Evolutionary conservation across 2,329 filamentous ascomycete species (phyloP).

Genomic region (Fusarium citri): DNA sequence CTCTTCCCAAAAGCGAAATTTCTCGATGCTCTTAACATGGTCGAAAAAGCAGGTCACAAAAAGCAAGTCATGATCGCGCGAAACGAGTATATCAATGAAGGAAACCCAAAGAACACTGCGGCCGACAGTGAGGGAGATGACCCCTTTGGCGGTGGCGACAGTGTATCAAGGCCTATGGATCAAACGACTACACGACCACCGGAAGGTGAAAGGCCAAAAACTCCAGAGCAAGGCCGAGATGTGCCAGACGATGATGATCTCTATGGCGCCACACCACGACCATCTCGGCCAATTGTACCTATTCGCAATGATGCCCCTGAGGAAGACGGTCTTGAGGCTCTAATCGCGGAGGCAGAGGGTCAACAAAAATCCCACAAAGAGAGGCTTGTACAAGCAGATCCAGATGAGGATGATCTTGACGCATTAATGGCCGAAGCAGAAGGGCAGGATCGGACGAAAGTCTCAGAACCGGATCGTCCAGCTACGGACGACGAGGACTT

Average conservation of each 20-base stretch:
- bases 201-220: conserved; percentile 47
- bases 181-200: conserved; percentile 53
- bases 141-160: conserved; percentile 39
- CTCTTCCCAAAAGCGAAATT: conserved; percentile 96
- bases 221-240: conserved; percentile 38
- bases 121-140: conserved; percentile 48
- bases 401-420: conserved; percentile 63
- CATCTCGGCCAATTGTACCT: conserved; percentile 38
- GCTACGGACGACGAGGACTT: conserved; percentile 59
- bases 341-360: conserved; percentile 63
- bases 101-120: conserved; percentile 62
- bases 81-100: conserved; percentile 85
- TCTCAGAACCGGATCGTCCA: conserved; percentile 16
- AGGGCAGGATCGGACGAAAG: conserved; percentile 30
- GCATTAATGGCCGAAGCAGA: conserved; percentile 65
- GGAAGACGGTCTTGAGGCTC: conserved; percentile 64
- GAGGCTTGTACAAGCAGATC: conserved; percentile 15
- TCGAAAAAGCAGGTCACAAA: conserved; percentile 93
- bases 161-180: conserved; percentile 26
- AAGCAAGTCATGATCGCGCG: conserved; percentile 80
- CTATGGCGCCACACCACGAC: conserved; percentile 65
- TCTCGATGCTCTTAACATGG: conserved; percentile 86
- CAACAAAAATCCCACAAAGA: conserved; percentile 29
- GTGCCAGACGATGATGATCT: conserved; percentile 62
- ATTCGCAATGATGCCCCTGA: conserved; percentile 50